phyloP scores from a whole-genome alignment of 192 early-diverging fungal species.

The Backusella westeae region DNA sequence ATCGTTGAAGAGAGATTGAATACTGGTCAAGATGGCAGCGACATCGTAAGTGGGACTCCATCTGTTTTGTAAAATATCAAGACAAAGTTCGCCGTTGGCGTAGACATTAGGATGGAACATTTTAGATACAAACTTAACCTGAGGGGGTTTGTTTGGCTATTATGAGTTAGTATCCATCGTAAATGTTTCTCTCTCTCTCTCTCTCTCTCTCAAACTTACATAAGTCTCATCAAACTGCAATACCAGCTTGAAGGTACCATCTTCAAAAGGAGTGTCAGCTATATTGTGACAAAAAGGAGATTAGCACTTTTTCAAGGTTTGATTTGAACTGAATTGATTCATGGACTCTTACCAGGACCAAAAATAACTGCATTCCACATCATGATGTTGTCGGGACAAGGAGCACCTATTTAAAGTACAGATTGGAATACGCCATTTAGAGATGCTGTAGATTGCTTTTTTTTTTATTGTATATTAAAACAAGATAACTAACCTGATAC shows the following conservation, averaged over 20 bases:
- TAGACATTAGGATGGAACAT: constrained; percentile 99
- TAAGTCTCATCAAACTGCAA: constrained; percentile 97
- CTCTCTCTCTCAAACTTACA: constrained; percentile 20
- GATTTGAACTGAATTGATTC: not conserved
- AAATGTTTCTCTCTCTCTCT: too few relatives aligned
- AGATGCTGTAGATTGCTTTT: not conserved
- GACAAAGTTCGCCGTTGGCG: constrained; percentile 94
- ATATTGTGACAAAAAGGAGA: constrained; percentile 11
- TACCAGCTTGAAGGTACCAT: constrained; percentile 92
- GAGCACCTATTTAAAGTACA: constrained; percentile 71
- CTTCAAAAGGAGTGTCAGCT: constrained; percentile 97
- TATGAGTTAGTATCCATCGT: too few relatives aligned
- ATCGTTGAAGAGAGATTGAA: constrained; percentile 95
- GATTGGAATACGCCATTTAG: too few relatives aligned
- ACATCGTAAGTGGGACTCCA: constrained; percentile 98
- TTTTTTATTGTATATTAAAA: not conserved
- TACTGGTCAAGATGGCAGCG: constrained; percentile 89
- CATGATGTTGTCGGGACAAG: constrained; percentile 96
- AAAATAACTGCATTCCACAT: constrained; percentile 99
- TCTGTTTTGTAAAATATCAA: constrained; percentile 97
- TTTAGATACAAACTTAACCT: constrained; percentile 87
- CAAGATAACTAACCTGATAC: constrained; percentile 27
- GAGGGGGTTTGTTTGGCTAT: constrained; percentile 92
- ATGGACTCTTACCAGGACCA: constrained; percentile 62
- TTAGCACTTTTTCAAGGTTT: not conserved